Conservation (phyloP, 2,329 filamentous ascomycete species). For the Hansfordia pulvinata region DNA sequence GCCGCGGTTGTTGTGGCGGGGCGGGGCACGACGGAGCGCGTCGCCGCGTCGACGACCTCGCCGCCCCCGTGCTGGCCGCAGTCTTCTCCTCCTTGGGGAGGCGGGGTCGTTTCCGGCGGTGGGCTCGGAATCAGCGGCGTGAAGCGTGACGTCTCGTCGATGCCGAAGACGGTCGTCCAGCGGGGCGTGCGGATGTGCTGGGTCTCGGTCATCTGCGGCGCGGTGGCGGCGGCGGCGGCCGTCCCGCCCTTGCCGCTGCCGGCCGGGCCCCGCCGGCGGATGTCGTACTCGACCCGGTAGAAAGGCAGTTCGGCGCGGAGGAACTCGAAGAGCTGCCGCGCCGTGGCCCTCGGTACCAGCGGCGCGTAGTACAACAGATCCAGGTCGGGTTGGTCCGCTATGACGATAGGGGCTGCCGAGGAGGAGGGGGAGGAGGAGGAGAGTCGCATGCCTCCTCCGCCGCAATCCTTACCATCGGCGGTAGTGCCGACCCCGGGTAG, state of each 20-base stretch:
- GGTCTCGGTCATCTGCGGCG: slow-evolving; percentile 23
- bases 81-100: slow-evolving; percentile 25
- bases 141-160: slow-evolving; percentile 52
- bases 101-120: slow-evolving; percentile 21
- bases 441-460: no score
- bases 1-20: slow-evolving; percentile 17
- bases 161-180: slow-evolving; percentile 45
- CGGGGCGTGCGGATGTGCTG: slow-evolving; percentile 32
- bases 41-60: slow-evolving; percentile 28
- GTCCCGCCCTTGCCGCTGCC: no score
- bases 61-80: slow-evolving; percentile 7
- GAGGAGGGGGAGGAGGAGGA: no score
- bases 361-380: slow-evolving; percentile 67
- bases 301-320: slow-evolving; percentile 60
- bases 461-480: no score
- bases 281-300: slow-evolving; percentile 61
- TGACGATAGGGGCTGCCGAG: slow-evolving; percentile 38
- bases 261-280: slow-evolving; percentile 52
- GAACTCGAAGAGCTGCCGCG: slow-evolving; percentile 53
- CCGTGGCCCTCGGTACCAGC: slow-evolving; percentile 45
- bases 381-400: slow-evolving; percentile 56
- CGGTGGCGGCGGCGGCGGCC: no score
- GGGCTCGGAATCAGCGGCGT: not conserved
- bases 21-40: slow-evolving; percentile 24
- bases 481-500: no score